These are phyloP conservation scores for Taphrina flavorubra DNA, from an alignment of 1,139 yeast genomes.

Conservation along the genomic window DNA sequence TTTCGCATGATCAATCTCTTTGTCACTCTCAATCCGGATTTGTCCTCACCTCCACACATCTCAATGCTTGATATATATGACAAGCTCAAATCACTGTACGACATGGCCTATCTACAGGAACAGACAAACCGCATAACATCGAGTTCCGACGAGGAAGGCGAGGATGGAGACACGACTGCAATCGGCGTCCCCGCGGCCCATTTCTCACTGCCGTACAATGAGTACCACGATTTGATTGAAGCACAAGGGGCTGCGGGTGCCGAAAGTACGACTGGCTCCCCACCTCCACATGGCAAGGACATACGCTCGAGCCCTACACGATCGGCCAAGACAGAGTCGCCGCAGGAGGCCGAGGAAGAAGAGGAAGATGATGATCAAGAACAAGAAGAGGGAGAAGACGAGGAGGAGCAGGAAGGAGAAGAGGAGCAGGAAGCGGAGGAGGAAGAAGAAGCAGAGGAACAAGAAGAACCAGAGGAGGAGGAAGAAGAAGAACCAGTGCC, in stretches of 20 bases:
- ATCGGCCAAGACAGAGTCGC: constrained; percentile 19
- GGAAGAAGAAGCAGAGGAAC: background rate
- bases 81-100: constrained; percentile 27
- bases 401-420: background rate
- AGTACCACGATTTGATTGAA: constrained; percentile 26
- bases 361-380: constrained; percentile 1
- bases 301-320: constrained; percentile 20
- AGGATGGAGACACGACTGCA: background rate
- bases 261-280: constrained; percentile 9
- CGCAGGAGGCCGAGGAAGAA: background rate
- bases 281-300: background rate
- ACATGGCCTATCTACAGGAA: constrained; percentile 18
- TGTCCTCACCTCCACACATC: constrained; percentile 18
- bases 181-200: background rate
- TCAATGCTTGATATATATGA: constrained; percentile 19
- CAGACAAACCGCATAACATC: constrained; percentile 10
- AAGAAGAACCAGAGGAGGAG: background rate
- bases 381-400: constrained; percentile 3
- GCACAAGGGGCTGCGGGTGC: constrained; percentile 29
- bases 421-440: constrained; percentile 5
- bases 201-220: constrained; percentile 31
- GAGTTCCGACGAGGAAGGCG: constrained; percentile 17
- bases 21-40: constrained; percentile 31
- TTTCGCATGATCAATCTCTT: constrained; percentile 34
- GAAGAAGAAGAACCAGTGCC: background rate